These are phyloP conservation scores for Mycena alexandri DNA, from an alignment of 768 basidiomycete genomes.

Conservation along the genomic window DNA sequence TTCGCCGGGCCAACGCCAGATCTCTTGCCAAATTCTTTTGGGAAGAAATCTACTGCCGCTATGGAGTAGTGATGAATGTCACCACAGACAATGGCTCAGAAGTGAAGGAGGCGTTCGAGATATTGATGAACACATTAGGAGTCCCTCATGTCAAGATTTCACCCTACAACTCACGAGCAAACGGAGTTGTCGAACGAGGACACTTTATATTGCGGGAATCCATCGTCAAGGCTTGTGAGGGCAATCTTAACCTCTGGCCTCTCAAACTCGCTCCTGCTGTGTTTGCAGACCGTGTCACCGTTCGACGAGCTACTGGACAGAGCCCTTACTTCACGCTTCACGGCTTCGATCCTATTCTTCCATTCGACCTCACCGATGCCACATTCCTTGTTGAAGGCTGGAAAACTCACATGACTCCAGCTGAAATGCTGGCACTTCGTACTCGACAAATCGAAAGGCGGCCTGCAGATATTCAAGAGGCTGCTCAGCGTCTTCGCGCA, in stretches of 20 bases:
- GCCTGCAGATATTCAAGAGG: background rate
- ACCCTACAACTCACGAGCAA: conserved; percentile 11
- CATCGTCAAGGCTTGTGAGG: conserved; percentile 8
- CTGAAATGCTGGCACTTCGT: conserved; percentile 38
- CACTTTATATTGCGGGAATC: conserved; percentile 20
- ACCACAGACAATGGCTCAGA: conserved; percentile 47
- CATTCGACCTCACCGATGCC: conserved; percentile 47
- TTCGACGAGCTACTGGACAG: conserved; percentile 32
- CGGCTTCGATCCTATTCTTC: conserved; percentile 45
- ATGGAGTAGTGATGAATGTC: conserved; percentile 41
- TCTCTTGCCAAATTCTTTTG: conserved; percentile 45
- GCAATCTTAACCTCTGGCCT: conserved; percentile 17
- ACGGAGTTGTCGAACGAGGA: conserved; percentile 9
- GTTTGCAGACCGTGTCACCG: conserved; percentile 36
- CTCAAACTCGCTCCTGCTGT: conserved; percentile 3
- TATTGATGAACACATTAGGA: background rate
- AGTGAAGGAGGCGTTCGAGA: conserved; percentile 33
- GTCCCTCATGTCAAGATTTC: conserved; percentile 25
- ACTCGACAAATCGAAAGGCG: conserved; percentile 41
- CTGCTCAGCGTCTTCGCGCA: background rate
- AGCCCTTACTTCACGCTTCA: conserved; percentile 41
- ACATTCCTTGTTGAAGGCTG: conserved; percentile 45
- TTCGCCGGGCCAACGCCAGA: conserved; percentile 27
- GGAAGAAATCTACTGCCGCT: conserved; percentile 49
- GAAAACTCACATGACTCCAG: conserved; percentile 30